Base-by-base conservation (phyloP, 164 flowering plant species). In the Malania oleifera region DNA sequence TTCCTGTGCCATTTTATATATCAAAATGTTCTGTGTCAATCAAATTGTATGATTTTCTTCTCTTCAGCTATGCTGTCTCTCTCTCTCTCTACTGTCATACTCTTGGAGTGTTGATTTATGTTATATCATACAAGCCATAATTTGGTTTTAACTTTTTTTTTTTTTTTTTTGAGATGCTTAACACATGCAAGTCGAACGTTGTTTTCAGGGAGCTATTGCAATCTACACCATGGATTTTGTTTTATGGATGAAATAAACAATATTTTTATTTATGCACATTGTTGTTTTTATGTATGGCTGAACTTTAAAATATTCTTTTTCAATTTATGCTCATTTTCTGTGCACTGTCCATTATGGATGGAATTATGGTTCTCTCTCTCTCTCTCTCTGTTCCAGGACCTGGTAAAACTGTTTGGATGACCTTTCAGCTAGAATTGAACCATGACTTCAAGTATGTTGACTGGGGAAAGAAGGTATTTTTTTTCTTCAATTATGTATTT, bases 391-490 rank as follows among this genome's bases (percentile, higher is more conserved):
- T 18, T 50, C 17, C 66, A 73, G 77, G 61, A 45, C n/a, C 23
- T 46, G 13, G 20, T 8, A 28, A 46, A 54, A 44, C 62, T 62
- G 66, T 37, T 85, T 86, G 86, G 67, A 86, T 85, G 88, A 74
- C 57, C 79, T 69, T 75, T 68, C 59, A 19, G 54, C 61, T 54
- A 31, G 63, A 40, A 15, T 54, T 62, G 60, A 71, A 71, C 52
- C 45, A 80, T 86, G 91, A 64, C 81, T 14, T 85, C 91, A 59
- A 85, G 76, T 63, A 71, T 67, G 73, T 62, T 75, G 68, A 70
- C 79, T 35, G 89, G 91, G 61, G 95, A 86, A 54, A 70, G 82
- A 57, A 84, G 84, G 96, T 86, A 82, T 37, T 31, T 50, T 49
- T 18, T 35, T n/a, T 11, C 18, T 23, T 11, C 7, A 13, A 40